Evolutionary conservation across 2,329 filamentous ascomycete genomes (phyloP).

Genomic region (Colletotrichum sp.): DNA sequence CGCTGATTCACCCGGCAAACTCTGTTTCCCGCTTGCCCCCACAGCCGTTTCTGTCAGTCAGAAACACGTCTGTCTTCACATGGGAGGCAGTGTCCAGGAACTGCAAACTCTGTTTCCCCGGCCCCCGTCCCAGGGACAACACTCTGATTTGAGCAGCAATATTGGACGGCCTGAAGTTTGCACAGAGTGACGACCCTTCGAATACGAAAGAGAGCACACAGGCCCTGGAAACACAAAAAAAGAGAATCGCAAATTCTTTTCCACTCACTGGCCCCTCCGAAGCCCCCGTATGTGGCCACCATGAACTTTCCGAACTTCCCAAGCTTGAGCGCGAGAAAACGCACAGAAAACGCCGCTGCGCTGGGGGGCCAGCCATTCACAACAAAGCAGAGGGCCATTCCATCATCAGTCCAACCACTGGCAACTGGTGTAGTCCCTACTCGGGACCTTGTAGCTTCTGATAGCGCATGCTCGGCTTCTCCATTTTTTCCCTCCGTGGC

Average conservation of each 20-base stretch:
- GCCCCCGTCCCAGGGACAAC: neutral
- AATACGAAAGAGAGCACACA: slow-evolving; percentile 6
- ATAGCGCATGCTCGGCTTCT: slow-evolving; percentile 17
- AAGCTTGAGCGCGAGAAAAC: slow-evolving; percentile 5
- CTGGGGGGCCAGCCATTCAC: neutral
- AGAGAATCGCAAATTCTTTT: neutral
- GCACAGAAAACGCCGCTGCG: neutral
- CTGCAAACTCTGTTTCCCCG: slow-evolving; percentile 7
- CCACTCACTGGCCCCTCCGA: neutral
- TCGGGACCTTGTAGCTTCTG: slow-evolving; percentile 10
- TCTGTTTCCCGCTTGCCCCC: slow-evolving; percentile 7
- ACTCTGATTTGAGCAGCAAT: slow-evolving; percentile 1
- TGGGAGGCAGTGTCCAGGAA: slow-evolving; percentile 15
- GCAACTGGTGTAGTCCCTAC: neutral
- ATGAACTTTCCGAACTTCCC: neutral
- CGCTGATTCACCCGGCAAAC: slow-evolving; percentile 19
- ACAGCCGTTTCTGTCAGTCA: slow-evolving; percentile 17
- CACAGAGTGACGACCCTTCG: neutral
- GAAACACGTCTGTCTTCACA: slow-evolving; percentile 14
- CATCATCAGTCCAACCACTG: slow-evolving; percentile 12
- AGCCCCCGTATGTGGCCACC: neutral
- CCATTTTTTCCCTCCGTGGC: neutral
- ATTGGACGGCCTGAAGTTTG: slow-evolving; percentile 12
- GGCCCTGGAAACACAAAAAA: neutral
- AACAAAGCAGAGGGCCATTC: slow-evolving; percentile 2